Evolutionary conservation across 176 grass and related monocot genomes (phyloP), one percentile per base, ranked within the genome.

Genomic region (Aegilops bicornis): DNA sequence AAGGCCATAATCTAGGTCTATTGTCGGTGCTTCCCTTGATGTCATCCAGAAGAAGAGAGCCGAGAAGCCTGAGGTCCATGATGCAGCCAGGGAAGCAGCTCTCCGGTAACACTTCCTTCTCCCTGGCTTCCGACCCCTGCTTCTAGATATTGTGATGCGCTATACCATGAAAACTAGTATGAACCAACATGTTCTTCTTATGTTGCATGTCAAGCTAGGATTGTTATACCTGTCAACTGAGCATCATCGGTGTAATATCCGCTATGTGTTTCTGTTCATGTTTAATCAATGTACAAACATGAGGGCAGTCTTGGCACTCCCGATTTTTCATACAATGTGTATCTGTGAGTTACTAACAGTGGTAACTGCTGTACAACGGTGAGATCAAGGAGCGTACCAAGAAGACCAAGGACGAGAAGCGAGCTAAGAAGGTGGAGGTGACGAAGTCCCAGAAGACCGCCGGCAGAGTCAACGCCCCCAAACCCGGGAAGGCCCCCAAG

Each of bases 391-490:
- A 93, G 4, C 77, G 85, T 3, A 90, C 90, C 2, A 93, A 90
- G 82, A 93, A 90, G 85, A 92, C 87, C 0, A 93, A 90, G 85
- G 88, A 93, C 35, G 88, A 90, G 82, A 93, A 90, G 76, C 76
- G 87, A 77, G 77, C 88, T 0, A 90, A 93, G 77, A 90, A 88
- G 69, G 85, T 75, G 11, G 91, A 88, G 67, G 15, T 36, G 76
- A 63, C 78, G 0, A 93, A 90, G 71, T 69, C 77, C 2, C 69
- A 78, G 66, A 93, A 88, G 82, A 77, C 81, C 8, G 37, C 43
- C 10, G 37, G 19, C 0, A 86, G 85, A 43, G 61, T 69, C 58
- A 76, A 48, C 10, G 84, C 73, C 12, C 81, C 81, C 30, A 93
- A 85, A 77, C 69, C 85, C 31, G 50, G 69, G 7, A 93, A 88